These are phyloP conservation scores for Amanita rimosa DNA, from an alignment of 768 basidiomycete species.

Conservation along the genomic window DNA sequence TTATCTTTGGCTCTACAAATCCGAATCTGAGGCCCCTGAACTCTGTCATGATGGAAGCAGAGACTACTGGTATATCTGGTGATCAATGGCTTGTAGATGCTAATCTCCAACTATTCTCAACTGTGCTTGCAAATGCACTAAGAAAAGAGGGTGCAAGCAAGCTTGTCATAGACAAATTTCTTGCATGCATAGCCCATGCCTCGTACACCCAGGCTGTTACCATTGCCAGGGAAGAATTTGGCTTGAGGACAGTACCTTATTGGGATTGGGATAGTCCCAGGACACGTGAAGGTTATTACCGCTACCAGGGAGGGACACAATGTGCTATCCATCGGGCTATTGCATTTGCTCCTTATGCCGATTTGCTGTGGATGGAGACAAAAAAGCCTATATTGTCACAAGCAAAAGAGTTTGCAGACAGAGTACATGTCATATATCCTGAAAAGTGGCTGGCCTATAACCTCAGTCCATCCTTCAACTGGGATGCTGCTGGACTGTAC, in stretches of 20 bases:
- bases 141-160: conserved; percentile 43
- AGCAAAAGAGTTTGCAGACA: conserved; percentile 84
- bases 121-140: conserved; percentile 57
- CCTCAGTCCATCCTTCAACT: conserved; percentile 87
- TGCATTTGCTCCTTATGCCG: conserved; percentile 91
- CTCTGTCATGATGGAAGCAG: conserved; percentile 74
- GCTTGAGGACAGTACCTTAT: conserved; percentile 62
- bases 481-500: conserved; percentile 87
- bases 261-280: conserved; percentile 95
- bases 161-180: conserved; percentile 47
- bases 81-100: conserved; percentile 74
- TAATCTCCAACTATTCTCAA: conserved; percentile 68
- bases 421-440: conserved; percentile 74
- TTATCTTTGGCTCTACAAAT: conserved; percentile 91
- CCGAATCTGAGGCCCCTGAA: conserved; percentile 58
- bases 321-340: conserved; percentile 88
- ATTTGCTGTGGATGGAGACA: conserved; percentile 94
- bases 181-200: conserved; percentile 47
- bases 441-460: conserved; percentile 97
- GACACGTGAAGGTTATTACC: conserved; percentile 93
- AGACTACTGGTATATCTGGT: conserved; percentile 69
- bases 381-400: conserved; percentile 88
- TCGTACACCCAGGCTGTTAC: conserved; percentile 60
- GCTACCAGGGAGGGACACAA: conserved; percentile 94
- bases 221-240: conserved; percentile 74